Percentiles rank a stretch among this genome's conserved stretches.
Evolutionary conservation across 2,329 filamentous ascomycete genomes (phyloP).

Genomic region (Fusarium brevicatenulatum): DNA sequence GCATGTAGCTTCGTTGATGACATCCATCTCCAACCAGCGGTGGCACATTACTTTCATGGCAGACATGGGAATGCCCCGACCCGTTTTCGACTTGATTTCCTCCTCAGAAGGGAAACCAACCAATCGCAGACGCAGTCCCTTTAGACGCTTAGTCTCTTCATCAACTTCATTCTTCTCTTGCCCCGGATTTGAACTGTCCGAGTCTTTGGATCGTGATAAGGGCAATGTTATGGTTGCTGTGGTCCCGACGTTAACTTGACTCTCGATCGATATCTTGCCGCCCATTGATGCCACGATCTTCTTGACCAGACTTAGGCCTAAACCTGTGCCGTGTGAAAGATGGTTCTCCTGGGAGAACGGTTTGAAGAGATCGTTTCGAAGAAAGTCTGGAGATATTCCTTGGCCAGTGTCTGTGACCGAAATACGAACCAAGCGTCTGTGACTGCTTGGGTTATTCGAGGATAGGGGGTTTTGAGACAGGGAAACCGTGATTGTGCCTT

Average conservation of each 20-base stretch:
- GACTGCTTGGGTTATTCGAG: neutral
- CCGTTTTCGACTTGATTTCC: neutral
- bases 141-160: conserved; percentile 43
- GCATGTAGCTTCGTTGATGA: conserved; percentile 5
- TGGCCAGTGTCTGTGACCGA: conserved; percentile 71
- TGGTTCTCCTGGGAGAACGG: conserved; percentile 73
- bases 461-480: conserved; percentile 37
- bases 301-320: conserved; percentile 73
- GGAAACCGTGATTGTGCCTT: conserved; percentile 47
- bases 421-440: conserved; percentile 45
- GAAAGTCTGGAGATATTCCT: conserved; percentile 72
- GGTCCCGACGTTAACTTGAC: conserved; percentile 50
- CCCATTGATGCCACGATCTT: conserved; percentile 68
- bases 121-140: conserved; percentile 43
- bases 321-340: conserved; percentile 68
- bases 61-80: conserved; percentile 17
- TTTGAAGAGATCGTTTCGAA: conserved; percentile 70
- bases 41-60: conserved; percentile 32
- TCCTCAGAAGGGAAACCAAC: conserved; percentile 22
- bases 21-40: conserved; percentile 38
- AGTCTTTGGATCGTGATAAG: conserved; percentile 23
- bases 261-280: conserved; percentile 68
- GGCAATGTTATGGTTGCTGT: conserved; percentile 48
- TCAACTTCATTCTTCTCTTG: conserved; percentile 43
- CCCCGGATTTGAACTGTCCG: neutral